phyloP scores from a whole-genome alignment of 2,329 filamentous ascomycete species.

The Metarhizium brunneum region DNA sequence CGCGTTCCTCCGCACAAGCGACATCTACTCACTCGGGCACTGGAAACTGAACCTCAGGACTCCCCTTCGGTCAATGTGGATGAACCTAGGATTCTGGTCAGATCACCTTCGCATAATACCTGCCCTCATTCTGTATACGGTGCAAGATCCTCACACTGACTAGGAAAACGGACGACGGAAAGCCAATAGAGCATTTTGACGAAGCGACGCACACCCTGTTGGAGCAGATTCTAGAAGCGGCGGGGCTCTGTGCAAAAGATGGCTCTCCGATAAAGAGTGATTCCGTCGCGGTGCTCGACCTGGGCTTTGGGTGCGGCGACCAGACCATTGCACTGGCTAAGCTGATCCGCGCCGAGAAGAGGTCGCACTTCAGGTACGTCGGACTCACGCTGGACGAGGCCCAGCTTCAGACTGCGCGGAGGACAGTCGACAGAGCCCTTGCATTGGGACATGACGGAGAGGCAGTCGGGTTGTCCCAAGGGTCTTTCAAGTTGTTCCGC shows the following conservation, averaged over 20 bases:
- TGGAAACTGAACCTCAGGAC: slow-evolving; percentile 43
- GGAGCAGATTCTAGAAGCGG: slow-evolving; percentile 32
- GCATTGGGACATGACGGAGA: slow-evolving; percentile 6
- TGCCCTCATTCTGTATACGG: not conserved
- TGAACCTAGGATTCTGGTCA: slow-evolving; percentile 55
- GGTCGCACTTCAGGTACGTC: slow-evolving; percentile 33
- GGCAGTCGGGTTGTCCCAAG: not conserved
- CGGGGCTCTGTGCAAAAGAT: slow-evolving; percentile 25
- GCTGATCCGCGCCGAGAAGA: slow-evolving; percentile 12
- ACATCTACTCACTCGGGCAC: slow-evolving; percentile 42
- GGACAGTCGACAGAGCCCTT: slow-evolving; percentile 15
- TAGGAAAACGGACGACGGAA: slow-evolving; percentile 21
- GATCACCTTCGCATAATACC: slow-evolving; percentile 11
- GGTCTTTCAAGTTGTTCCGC: slow-evolving; percentile 30
- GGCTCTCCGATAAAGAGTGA: not conserved
- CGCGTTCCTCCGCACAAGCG: slow-evolving; percentile 15
- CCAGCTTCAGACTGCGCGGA: slow-evolving; percentile 32
- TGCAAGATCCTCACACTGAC: not conserved
- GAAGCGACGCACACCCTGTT: slow-evolving; percentile 41
- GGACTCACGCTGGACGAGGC: slow-evolving; percentile 40
- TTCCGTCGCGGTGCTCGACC: slow-evolving; percentile 34
- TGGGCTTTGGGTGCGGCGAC: slow-evolving; percentile 52
- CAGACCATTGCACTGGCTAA: slow-evolving; percentile 38
- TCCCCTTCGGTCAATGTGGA: slow-evolving; percentile 46
- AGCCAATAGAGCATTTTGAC: slow-evolving; percentile 26